These are phyloP conservation scores for Nakazawaea sp. DNA, from an alignment of 805 yeast genomes.

Conservation along the genomic window DNA sequence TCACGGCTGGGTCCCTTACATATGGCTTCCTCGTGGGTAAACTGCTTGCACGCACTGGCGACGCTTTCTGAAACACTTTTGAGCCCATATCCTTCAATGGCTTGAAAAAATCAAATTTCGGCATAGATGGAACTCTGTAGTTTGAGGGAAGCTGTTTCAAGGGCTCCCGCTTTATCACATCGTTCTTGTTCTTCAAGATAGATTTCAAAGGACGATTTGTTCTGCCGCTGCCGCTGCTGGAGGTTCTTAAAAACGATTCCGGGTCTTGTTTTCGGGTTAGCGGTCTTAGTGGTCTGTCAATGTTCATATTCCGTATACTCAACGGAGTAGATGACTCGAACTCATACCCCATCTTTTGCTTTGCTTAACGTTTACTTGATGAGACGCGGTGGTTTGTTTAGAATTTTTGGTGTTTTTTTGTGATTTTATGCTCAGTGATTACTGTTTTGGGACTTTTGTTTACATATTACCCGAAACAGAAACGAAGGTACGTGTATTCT, in stretches of 20 bases:
- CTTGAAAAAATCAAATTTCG: not conserved
- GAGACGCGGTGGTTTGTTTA: too few species aligned
- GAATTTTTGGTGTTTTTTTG: too few species aligned
- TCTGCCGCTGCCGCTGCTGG: too few species aligned
- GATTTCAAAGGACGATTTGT: slow-evolving; percentile 11
- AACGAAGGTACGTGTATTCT: too few species aligned
- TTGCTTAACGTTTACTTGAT: too few species aligned
- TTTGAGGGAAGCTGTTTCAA: not conserved
- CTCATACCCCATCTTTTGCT: slow-evolving; percentile 6
- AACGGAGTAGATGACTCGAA: slow-evolving; percentile 9
- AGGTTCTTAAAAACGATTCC: not conserved
- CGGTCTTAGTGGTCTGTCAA: slow-evolving; percentile 5
- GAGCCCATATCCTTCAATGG: slow-evolving; percentile 5
- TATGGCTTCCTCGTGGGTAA: too few species aligned
- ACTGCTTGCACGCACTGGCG: too few species aligned
- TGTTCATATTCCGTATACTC: slow-evolving; percentile 6
- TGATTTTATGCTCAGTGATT: too few species aligned
- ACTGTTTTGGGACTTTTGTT: too few species aligned
- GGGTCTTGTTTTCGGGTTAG: not conserved
- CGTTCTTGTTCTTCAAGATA: slow-evolving; percentile 5
- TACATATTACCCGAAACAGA: too few species aligned
- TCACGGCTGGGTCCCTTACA: too few species aligned
- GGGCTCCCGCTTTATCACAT: not conserved
- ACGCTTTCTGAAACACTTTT: too few species aligned
- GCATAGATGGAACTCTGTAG: not conserved